Evolutionary conservation across 2,329 filamentous ascomycete species (phyloP), one percentile per base, ranked within the genome.

Genomic region (Diatrype stigma): DNA sequence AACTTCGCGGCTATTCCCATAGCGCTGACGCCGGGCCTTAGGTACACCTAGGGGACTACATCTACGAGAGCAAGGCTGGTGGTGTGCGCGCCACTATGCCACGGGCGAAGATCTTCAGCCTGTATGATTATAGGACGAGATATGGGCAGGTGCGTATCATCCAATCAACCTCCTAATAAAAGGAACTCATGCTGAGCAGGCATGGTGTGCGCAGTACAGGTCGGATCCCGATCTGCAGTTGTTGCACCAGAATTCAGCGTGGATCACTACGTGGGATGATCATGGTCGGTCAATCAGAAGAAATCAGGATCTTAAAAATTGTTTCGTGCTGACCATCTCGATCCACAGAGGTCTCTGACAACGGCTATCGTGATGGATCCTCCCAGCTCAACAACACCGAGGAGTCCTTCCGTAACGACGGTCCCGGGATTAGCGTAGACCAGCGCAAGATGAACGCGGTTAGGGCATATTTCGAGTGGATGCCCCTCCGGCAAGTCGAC

Each of bases 361-460:
- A 89, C 59, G 80, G 77, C 2, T 89, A 82, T 61, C 74, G 79
- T 22, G 84, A 84, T 59, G 85, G 85, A 1, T 78, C 76, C 8
- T 75, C 78, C 2, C 72, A 74, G 3, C 68, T 86, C 22, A 85
- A 84, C 65, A 89, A 89, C 64, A 86, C 81, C 10, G 84, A 87
- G 60, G 76, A 79, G 7, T 85, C 81, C 0, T 89, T 88, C 67
- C 62, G 81, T 26, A 72, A 77, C 45, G 76, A 81, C 50, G 78
- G 78, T 3, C 52, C 53, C 5, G 73, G 74, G 14, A 75, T 89
- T n/a, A 81, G 77, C 30, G 81, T 88, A n/a, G 85, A 89, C 57
- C 81, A 86, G 63, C 78, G 85, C 56, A 89, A 89, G 71, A 83
- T 87, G 74, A 87, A 89, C 48, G 86, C 85, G 1, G 85, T 89